Conservation (phyloP, 139 green algal species). For the Coelastrella sp. region DNA sequence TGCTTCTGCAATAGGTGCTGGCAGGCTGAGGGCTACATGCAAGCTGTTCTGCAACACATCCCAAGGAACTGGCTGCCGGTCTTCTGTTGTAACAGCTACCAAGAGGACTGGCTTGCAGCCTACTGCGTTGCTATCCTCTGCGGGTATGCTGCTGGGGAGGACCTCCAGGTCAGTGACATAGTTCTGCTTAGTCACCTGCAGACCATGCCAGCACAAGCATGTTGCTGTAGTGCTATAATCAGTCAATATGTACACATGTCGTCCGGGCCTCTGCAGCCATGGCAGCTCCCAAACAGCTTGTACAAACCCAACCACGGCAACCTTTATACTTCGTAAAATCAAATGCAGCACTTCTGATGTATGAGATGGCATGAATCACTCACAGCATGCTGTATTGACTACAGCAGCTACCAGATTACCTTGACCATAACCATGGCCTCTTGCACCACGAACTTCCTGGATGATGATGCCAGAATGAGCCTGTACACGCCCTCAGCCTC, state of each 20-base stretch:
- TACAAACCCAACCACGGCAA: too few species aligned
- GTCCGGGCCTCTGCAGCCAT: too few species aligned
- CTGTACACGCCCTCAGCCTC: constrained; percentile 65
- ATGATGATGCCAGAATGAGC: constrained; percentile 54
- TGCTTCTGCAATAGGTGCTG: constrained; percentile 20
- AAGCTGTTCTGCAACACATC: constrained; percentile 51
- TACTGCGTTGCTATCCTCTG: background rate
- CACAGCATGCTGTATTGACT: too few species aligned
- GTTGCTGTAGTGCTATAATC: background rate
- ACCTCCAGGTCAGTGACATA: constrained; percentile 41
- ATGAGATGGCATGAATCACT: too few species aligned
- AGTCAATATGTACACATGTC: too few species aligned
- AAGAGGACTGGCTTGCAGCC: constrained; percentile 40
- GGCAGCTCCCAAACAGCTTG: too few species aligned
- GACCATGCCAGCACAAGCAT: background rate
- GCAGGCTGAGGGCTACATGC: constrained; percentile 51
- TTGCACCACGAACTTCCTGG: constrained; percentile 59
- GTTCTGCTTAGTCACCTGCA: constrained; percentile 53
- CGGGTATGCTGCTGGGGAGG: constrained; percentile 7
- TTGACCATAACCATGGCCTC: constrained; percentile 60
- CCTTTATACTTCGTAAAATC: too few species aligned
- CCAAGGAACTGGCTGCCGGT: constrained; percentile 55
- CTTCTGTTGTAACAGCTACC: constrained; percentile 62
- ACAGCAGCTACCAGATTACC: constrained; percentile 23
- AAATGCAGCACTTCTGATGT: too few species aligned